Base-by-base conservation (phyloP, 441 rosid genomes). In the Brassica hybrid region DNA sequence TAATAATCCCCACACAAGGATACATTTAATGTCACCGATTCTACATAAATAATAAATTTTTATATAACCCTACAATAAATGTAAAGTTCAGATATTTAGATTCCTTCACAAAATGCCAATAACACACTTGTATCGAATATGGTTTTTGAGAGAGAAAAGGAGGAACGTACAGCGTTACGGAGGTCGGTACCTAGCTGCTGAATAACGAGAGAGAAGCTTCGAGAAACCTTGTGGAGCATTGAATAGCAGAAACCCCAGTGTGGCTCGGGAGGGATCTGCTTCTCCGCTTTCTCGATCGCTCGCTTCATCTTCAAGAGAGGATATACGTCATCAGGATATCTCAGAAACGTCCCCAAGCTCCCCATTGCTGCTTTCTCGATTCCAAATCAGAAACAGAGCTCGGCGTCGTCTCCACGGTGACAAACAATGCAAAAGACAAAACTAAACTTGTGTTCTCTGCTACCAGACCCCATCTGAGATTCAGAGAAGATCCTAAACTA, bases 201-300 rank as follows among this genome's bases (percentile, higher is more conserved):
- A 67, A 93, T 91, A 34, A 92, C 97, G 79, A 93, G 86, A 59
- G 84, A 89, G 64, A 92, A 96, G 85, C 97, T 89, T 3, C 98
- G 89, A 82, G 97, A 94, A 65, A 96, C 99, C 81, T 92, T 94
- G 71, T 83, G 90, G 48, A 95, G 97, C 97, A 92, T 88, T 5
- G 91, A 78, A 77, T 91, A 95, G 81, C 97, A 93, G 81, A 94
- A 96, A 9, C 80, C 96, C 98, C 98, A 92, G 82, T 92, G 95
- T 60, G 99, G 94, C 78, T 89, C 84, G 1, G 85, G 80, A 12
- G 99, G 99, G 91, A 96, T 96, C 90, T 92, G 96, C 86, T 86
- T 96, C 87, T 83, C 93, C 0, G 98, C 98, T 12, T 84, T 57
- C 61, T 85, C 86, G 5, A 80, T 81, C 23, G 97, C 99, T 81